Conservation (phyloP, 192 early-diverging fungal species). For the Mortierella hygrophila region DNA sequence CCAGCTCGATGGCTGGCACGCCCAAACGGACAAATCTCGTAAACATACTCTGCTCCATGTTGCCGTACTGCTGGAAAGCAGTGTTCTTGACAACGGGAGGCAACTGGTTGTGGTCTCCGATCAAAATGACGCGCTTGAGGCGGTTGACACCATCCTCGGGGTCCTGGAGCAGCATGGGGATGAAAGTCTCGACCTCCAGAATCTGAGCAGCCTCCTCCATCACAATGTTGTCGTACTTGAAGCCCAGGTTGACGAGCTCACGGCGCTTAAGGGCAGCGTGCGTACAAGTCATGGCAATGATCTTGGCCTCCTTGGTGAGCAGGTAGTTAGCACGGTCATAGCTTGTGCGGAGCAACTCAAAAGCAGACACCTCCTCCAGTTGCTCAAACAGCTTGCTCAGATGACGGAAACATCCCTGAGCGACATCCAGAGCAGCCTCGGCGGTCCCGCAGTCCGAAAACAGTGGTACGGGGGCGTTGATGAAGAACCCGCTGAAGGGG, state of each 20-base stretch:
- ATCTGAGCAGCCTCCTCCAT: constrained; percentile 99
- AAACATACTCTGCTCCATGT: constrained; percentile 97
- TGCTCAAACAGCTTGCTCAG: constrained; percentile 87
- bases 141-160: constrained; percentile 72
- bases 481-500: constrained; percentile 89
- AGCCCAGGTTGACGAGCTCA: constrained; percentile 89
- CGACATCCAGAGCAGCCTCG: constrained; percentile 71
- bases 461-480: constrained; percentile 76
- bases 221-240: constrained; percentile 95
- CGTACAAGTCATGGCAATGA: constrained; percentile 98
- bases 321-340: constrained; percentile 91
- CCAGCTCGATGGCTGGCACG: constrained; percentile 91
- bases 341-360: constrained; percentile 88
- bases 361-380: constrained; percentile 91
- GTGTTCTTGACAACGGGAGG: constrained; percentile 95
- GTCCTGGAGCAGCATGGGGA: constrained; percentile 90
- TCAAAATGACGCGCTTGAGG: constrained; percentile 91
- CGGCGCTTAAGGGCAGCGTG: constrained; percentile 92
- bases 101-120: constrained; percentile 98
- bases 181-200: constrained; percentile 94
- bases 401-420: constrained; percentile 86
- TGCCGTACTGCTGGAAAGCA: constrained; percentile 86
- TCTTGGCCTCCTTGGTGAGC: constrained; percentile 94
- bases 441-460: constrained; percentile 65
- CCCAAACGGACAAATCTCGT: constrained; percentile 91